phyloP scores from a whole-genome alignment of 345 rosid genomes.

The Citropsis articulata region DNA sequence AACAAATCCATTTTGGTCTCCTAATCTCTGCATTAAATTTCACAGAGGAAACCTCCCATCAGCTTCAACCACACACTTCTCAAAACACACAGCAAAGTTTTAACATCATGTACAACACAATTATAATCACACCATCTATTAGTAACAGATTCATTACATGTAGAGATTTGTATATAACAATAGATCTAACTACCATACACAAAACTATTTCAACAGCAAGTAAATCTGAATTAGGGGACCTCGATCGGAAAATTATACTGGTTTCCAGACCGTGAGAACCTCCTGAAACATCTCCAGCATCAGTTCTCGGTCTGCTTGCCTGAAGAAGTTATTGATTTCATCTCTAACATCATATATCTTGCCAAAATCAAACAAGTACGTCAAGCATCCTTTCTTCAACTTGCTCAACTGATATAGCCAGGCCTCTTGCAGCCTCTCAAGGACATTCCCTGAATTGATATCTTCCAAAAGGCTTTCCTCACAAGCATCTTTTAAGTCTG shows the following conservation, averaged over 20 bases:
- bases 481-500: slow-evolving; percentile 68
- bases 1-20: too few species aligned
- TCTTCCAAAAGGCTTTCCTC: slow-evolving; percentile 92
- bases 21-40: background rate
- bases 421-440: slow-evolving; percentile 86
- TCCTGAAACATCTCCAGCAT: slow-evolving; percentile 92
- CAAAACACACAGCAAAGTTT: background rate
- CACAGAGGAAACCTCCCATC: background rate
- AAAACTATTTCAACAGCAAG: background rate
- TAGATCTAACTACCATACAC: background rate
- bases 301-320: slow-evolving; percentile 76
- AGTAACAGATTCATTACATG: background rate
- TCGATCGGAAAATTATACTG: slow-evolving; percentile 23
- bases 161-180: background rate
- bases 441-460: slow-evolving; percentile 74
- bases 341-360: slow-evolving; percentile 83
- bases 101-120: background rate
- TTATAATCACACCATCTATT: background rate
- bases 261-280: slow-evolving; percentile 80
- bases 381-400: slow-evolving; percentile 82
- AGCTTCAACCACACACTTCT: background rate
- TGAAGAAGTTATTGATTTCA: slow-evolving; percentile 68
- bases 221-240: background rate
- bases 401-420: slow-evolving; percentile 86
- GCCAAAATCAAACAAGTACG: slow-evolving; percentile 82